Base-by-base conservation (phyloP, 192 early-diverging fungal species). In the Linnemannia schmuckeri region DNA sequence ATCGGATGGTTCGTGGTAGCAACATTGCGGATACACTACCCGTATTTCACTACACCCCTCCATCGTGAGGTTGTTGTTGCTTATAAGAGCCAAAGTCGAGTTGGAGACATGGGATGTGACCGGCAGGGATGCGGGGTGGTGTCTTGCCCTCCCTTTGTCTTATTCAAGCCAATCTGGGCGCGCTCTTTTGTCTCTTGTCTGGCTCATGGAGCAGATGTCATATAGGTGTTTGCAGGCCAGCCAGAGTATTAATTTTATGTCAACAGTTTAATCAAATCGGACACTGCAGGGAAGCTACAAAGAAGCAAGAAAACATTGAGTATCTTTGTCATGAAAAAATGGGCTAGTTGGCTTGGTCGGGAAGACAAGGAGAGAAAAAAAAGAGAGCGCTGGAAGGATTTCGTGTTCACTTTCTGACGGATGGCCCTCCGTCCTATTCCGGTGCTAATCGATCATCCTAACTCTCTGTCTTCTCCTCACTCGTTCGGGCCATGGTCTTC, bases 321-420 rank as follows among this genome's bases (percentile, higher is more conserved):
- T 8, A 61, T 24, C 22, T 61, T n/a, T 61, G 0, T n/a, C n/a
- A 61, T 61, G 57, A 61, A 24, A 55, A 55, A 61, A 24, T 35
- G 30, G 27, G 61, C 61, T 66, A 15, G 61, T 66, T 66, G 61
- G 27, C 57, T 63, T 49, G n/a, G 57, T 63, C 57, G 57, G 57
- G 9, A 63, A 30, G 57, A 30, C 57, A 63, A 63, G 57, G 61
- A 24, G 10, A 12, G 3, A 15, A 35, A 46, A 30, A 27, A 44
- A 42, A 68, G 38, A 37, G 6, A 72, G 70, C 70, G 30, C 33
- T 15, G 27, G 12, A 66, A 46, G 24, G 22, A 61, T 61, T 61
- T 61, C 37, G 69, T 41, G 69, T 72, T 42, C 70, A 42, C 70
- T 42, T 41, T 38, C 35, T 72, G 38, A 20, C 70, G 70, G 70